phyloP scores from a whole-genome alignment of 192 early-diverging fungal species.

The Backusella sp. region DNA sequence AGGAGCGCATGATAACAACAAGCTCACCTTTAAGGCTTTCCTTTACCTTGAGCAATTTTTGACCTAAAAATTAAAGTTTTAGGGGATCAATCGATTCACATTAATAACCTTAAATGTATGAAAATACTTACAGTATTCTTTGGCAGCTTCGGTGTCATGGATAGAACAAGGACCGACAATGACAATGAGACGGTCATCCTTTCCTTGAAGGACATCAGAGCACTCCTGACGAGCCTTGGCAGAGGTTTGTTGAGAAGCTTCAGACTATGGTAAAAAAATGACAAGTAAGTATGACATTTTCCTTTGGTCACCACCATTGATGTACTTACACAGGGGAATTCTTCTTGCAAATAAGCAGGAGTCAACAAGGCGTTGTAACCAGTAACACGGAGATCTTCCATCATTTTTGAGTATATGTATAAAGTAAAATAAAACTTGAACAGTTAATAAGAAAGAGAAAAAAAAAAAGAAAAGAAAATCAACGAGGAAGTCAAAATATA shows the following conservation, averaged over 20 bases:
- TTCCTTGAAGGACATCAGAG: constrained; percentile 64
- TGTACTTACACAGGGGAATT: constrained; percentile 67
- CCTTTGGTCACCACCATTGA: neutral
- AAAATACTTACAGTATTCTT: constrained; percentile 62
- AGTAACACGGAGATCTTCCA: constrained; percentile 86
- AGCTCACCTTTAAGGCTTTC: constrained; percentile 58
- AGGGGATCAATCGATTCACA: neutral
- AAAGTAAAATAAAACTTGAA: neutral
- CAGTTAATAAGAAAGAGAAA: neutral
- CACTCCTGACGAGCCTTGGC: constrained; percentile 57
- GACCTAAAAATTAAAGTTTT: neutral
- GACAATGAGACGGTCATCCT: constrained; percentile 78
- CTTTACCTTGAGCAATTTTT: constrained; percentile 39
- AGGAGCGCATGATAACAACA: constrained; percentile 79
- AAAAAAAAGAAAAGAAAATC: constrained; percentile 6
- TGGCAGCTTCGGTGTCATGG: constrained; percentile 74
- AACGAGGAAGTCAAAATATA: constrained; percentile 1
- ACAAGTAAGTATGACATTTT: neutral
- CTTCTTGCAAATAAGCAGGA: constrained; percentile 87
- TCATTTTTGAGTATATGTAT: constrained; percentile 5
- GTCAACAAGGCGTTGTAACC: constrained; percentile 87
- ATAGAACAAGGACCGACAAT: constrained; percentile 88
- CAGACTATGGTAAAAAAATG: constrained; percentile 4
- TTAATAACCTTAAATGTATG: neutral
- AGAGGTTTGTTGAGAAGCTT: constrained; percentile 41